These are phyloP conservation scores for Bolboschoenus planiculmis DNA, from an alignment of 176 grass and related monocot genomes.

Conservation along the genomic window DNA sequence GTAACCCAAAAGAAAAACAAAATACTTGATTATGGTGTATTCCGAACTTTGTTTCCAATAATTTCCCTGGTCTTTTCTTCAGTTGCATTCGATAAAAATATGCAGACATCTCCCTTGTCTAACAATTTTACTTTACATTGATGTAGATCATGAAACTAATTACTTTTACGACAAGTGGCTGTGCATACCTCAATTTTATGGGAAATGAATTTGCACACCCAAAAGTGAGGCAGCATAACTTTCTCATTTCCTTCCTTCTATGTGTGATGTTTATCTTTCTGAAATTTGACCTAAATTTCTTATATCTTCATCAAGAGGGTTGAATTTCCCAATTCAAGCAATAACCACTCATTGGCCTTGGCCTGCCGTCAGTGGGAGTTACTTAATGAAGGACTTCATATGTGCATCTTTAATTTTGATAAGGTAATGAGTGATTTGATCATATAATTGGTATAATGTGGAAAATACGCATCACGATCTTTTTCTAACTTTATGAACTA, in stretches of 20 bases:
- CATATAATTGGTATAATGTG: background rate
- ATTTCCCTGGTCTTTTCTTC: background rate
- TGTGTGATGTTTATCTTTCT: constrained; percentile 15
- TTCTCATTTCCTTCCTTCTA: constrained; percentile 6
- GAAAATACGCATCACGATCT: background rate
- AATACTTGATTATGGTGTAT: background rate
- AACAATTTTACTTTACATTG: constrained; percentile 11
- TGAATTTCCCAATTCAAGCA: constrained; percentile 94
- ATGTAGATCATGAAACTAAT: constrained; percentile 87
- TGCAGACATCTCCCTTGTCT: background rate
- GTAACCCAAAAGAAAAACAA: background rate
- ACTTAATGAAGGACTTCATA: constrained; percentile 58
- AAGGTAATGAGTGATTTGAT: constrained; percentile 39
- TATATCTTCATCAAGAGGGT: constrained; percentile 51
- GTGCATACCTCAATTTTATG: constrained; percentile 90
- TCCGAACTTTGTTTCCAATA: background rate
- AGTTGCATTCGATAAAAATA: constrained; percentile 3
- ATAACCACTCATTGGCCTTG: constrained; percentile 62
- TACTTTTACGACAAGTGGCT: constrained; percentile 77
- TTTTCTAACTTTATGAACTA: constrained; percentile 19
- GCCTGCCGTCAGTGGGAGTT: constrained; percentile 83
- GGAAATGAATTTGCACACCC: constrained; percentile 99
- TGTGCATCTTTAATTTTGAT: constrained; percentile 68
- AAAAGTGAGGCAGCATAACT: constrained; percentile 39
- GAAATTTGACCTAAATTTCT: constrained; percentile 18